Conservation (phyloP, 83 land plant genomes). For the Picea abies region DNA sequence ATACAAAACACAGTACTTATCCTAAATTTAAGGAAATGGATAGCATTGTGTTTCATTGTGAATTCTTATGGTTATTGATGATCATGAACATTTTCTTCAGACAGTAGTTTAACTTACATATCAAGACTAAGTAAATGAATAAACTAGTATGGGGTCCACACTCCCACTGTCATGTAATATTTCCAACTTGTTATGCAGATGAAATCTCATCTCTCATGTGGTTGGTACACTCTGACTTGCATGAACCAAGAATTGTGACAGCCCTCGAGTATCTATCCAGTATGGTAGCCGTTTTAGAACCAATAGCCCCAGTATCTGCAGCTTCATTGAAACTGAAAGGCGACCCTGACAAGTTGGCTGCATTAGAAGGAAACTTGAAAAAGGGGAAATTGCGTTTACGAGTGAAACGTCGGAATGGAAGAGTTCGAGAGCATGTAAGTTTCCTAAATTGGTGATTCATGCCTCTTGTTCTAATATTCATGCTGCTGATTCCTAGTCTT, state of each 20-base stretch:
- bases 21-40: not conserved
- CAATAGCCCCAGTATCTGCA: constrained; percentile 10
- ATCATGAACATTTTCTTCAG: not conserved
- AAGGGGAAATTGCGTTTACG: constrained; percentile 48
- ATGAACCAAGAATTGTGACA: constrained; percentile 28
- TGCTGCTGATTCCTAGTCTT: not conserved
- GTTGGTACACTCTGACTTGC: constrained; percentile 61
- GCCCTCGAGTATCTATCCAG: constrained; percentile 60
- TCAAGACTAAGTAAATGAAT: too few species aligned
- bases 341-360: constrained; percentile 23
- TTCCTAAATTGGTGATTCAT: constrained; percentile 12
- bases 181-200: constrained; percentile 34
- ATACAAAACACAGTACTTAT: not conserved
- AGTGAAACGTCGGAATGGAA: constrained; percentile 65
- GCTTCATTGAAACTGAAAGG: constrained; percentile 23
- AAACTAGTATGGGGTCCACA: not conserved
- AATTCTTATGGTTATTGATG: not conserved
- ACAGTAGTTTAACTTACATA: not conserved
- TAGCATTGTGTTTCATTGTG: not conserved
- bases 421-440: constrained; percentile 53
- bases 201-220: constrained; percentile 53
- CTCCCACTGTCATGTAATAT: not conserved
- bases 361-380: constrained; percentile 28
- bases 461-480: not conserved
- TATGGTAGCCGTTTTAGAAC: constrained; percentile 50